Evolutionary conservation across 176 grass and related monocot genomes (phyloP), one percentile per base, ranked within the genome.

Genomic region (Carex littledalei): DNA sequence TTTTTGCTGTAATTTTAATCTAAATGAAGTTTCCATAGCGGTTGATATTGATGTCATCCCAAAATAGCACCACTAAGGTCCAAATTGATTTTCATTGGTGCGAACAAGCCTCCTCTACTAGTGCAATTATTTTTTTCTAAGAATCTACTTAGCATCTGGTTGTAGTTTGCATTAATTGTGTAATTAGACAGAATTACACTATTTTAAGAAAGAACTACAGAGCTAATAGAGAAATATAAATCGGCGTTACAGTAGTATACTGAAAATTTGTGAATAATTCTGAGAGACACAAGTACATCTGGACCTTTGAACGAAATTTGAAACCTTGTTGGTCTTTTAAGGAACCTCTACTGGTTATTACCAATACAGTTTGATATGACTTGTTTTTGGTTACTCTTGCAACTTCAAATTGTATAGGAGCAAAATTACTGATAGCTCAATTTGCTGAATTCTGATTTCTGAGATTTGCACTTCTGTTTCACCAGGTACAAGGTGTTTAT

Each of bases 401-500:
- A 75, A 26, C 41, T 26, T 75, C 10, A 75, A 52, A 26, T 60
- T 75, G 21, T 26, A 75, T 75, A 50, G 10, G 70, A 50, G 12
- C 54, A 45, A 53, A 21, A 14, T 29, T 81, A 31, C 57, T 81
- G 58, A 47, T 29, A 61, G 57, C 50, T 56, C 50, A 56, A 57
- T 34, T 56, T 78, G 50, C 6, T 54, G 24, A 31, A 78, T 34
- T 78, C 50, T 78, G 52, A 18, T 57, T 78, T 34, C 53, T 67
- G 56, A 86, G 71, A 67, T 52, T 15, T 62, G 67, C 55, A 61
- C 45, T 15, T 76, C 84, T 76, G 4, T 67, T 63, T 87, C 85
- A 56, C 18, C 84, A 98, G 95, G 69, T 95, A 99, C 82, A 99
- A 99, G 79, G 81, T 99, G 64, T 99, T 95, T 67, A 88, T 94